Base-by-base conservation (phyloP, 257 asterid genomes). In the Linaria vulgaris region DNA sequence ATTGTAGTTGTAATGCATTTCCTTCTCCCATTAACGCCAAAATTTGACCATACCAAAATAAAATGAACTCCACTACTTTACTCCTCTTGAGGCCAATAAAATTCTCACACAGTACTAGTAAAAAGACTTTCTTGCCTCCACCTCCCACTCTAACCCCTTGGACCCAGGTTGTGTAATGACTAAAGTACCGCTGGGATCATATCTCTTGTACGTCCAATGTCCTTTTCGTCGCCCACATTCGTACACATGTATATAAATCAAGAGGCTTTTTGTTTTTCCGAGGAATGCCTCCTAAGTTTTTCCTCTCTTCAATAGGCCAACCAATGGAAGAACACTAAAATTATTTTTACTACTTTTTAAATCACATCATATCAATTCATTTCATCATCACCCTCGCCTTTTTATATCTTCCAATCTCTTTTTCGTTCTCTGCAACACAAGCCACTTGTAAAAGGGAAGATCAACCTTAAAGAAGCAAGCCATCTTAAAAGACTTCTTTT, bases 251-350 rank as follows among this genome's bases (percentile, higher is more conserved):
- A 16, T 48, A 12, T 59, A 69, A 58, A 64, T 17, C 6, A 3
- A 3, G 24, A 57, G 9, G 15, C 64, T 45, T 59, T 74, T 74
- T 59, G 69, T 59, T 58, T 38, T 68, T 59, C 61, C 79, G 41
- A 68, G 69, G 67, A 55, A 56, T 31, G 14, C 61, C 16, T 17
- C 8, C 70, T 22, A 41, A 13, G 15, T 12, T 30, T 57, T 53
- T 34, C 23, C 17, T 67, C 72, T 50, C 56, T 50, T 50, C 56
- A 31, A 9, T 13, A 9, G 39, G 13, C 47, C 71, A 72, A 46
- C 45, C 69, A 72, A 61, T 53, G 0, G 22, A 51, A 10, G 21
- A 8, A 6, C 25, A 19, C 12, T 25, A 48, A 1, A 48, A 16
- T 16, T 7, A n/a, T 10, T 50, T 2, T 20, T 44, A 3, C 3